Evolutionary conservation across 228 moss, liverwort and hornwort genomes (phyloP), one percentile per base, ranked within the genome.

Genomic region (Sphagnum magellanicum): DNA sequence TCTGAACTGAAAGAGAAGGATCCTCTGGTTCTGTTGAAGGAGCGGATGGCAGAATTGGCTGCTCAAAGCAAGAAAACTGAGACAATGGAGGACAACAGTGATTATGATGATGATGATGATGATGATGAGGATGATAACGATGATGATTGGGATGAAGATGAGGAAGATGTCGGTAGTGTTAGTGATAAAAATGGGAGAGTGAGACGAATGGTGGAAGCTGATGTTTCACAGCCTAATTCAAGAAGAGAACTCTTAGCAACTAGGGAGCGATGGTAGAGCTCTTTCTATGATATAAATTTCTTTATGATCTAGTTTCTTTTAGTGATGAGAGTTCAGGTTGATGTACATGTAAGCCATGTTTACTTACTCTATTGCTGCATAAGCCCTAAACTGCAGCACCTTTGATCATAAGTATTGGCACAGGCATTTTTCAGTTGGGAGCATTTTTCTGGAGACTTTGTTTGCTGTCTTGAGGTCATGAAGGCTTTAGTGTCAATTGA

Each of bases 1-100:
- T 83, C 82, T 4, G 91, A 96, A 51, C 87, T 96, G 5, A 81
- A 83, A 60, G 89, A 88, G 59, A 93, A 91, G 73, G 96, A 96
- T 75, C 84, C 93, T 47, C 61, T 88, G 74, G 86, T 96, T 49
- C 17, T 84, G 59, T 68, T 86, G 15, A 89, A 83, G 69, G 91
- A 91, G 68, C 81, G 86, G 52, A 88, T 96, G 74, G 70, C 64
- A 1, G 77, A 72, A 49, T 77, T 89, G 69, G 83, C 81, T 32
- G 68, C 76, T 6, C 72, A 67, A 53, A 69, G 68, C n/a, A 72
- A 12, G 13, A 68, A 67, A 46, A 68, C 59, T n/a, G 65, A 52
- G 60, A 57, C 74, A 12, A 67, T 66, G 46, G 78, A 77, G 8
- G 77, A 65, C 2, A 50, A 62, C 6, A 47, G 61, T 8, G 80